Evolutionary conservation across 2,329 filamentous ascomycete genomes (phyloP).

Genomic region (Pestalotiopsis sp.): DNA sequence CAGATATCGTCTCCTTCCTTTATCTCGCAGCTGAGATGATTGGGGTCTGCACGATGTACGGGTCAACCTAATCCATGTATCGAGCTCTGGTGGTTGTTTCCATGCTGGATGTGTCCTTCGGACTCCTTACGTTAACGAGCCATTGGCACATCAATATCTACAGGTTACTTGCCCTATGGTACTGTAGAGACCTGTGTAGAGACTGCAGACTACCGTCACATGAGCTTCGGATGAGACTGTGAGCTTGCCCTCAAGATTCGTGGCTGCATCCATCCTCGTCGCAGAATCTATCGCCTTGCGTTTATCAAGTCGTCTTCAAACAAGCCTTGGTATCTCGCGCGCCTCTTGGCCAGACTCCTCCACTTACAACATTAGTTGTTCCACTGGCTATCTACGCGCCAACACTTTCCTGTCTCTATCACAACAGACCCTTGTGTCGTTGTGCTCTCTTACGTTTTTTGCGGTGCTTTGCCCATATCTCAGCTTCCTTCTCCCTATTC

Average conservation of each 20-base stretch:
- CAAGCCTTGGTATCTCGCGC: background rate
- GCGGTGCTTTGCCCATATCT: background rate
- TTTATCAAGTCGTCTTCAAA: slow-evolving; percentile 6
- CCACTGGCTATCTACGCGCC: background rate
- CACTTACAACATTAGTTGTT: background rate
- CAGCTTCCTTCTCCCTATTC: background rate
- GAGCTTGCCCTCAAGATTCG: background rate
- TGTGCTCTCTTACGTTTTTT: background rate
- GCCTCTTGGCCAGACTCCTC: background rate
- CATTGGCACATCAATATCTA: too few species aligned
- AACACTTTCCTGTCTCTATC: background rate
- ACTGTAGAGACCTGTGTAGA: background rate
- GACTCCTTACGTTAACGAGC: background rate
- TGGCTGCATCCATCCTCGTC: slow-evolving; percentile 5
- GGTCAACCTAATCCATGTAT: background rate
- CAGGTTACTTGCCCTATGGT: too few species aligned
- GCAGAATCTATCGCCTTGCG: background rate
- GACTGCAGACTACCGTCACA: background rate
- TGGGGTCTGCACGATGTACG: background rate
- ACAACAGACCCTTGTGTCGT: background rate
- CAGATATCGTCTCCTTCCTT: background rate
- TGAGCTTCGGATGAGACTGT: background rate
- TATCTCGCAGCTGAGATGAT: background rate
- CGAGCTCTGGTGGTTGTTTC: background rate
- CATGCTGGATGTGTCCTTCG: background rate